phyloP scores from a whole-genome alignment of 257 asterid species.

The Salvia hispanica region DNA sequence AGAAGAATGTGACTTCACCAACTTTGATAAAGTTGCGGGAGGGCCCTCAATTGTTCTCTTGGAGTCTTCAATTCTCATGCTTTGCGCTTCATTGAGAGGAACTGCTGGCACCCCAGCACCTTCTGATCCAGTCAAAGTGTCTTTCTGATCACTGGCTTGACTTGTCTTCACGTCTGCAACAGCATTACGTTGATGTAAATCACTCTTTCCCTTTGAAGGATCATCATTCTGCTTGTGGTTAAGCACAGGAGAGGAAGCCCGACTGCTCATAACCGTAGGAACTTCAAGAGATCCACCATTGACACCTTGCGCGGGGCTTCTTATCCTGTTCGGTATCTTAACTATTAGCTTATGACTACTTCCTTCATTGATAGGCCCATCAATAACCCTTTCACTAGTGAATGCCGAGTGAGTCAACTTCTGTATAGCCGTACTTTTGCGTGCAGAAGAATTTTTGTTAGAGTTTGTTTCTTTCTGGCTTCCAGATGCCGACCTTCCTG shows the following conservation, averaged over 20 bases:
- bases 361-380: constrained; percentile 49
- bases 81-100: neutral
- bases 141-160: neutral
- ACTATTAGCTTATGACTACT: constrained; percentile 70
- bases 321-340: constrained; percentile 65
- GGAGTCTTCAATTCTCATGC: neutral
- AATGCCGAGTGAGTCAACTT: constrained; percentile 49
- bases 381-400: constrained; percentile 52
- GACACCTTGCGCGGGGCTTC: constrained; percentile 63
- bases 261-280: constrained; percentile 48
- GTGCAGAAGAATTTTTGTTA: constrained; percentile 45
- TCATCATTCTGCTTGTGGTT: constrained; percentile 45
- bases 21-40: constrained; percentile 6
- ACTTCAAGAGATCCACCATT: constrained; percentile 58
- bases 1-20: constrained; percentile 54
- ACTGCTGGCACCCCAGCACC: neutral
- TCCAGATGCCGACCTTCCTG: constrained; percentile 45
- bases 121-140: neutral
- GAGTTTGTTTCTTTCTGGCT: constrained; percentile 59
- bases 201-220: constrained; percentile 44
- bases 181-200: constrained; percentile 38
- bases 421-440: constrained; percentile 46
- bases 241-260: constrained; percentile 58
- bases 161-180: constrained; percentile 34
- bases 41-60: neutral